Evolutionary conservation across 805 yeast species (phyloP).

Genomic region (Nakazawaea holstii): DNA sequence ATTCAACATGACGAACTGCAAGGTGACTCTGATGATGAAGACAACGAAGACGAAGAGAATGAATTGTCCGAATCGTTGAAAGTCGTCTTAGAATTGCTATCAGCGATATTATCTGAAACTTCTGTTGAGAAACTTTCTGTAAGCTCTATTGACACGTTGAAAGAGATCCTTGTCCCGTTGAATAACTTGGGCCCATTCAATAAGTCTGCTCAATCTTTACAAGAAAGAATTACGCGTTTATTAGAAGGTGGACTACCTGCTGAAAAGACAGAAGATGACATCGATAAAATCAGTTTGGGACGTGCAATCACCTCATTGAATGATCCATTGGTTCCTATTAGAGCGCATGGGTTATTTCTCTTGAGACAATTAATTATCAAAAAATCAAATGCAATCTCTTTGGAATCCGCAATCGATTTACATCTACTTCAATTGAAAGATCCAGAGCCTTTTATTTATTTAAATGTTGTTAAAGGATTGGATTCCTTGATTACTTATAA

Average conservation of each 20-base stretch:
- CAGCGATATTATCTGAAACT: conserved; percentile 30
- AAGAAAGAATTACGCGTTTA: conserved; percentile 24
- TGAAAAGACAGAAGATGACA: conserved; percentile 18
- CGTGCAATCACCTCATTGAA: conserved; percentile 63
- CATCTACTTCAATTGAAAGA: conserved; percentile 65
- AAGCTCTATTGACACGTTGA: conserved; percentile 9
- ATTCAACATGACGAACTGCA: conserved; percentile 14
- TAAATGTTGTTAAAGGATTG: conserved; percentile 79
- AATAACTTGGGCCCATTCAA: background rate
- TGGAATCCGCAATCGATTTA: conserved; percentile 52
- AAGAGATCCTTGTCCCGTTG: conserved; percentile 14
- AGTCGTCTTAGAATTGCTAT: conserved; percentile 31
- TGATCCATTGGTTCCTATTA: conserved; percentile 77
- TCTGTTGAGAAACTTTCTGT: background rate
- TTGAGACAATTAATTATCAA: conserved; percentile 49
- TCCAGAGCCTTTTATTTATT: conserved; percentile 80
- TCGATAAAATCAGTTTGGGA: conserved; percentile 37
- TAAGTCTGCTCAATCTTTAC: conserved; percentile 22
- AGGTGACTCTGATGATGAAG: conserved; percentile 33
- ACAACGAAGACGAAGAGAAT: conserved; percentile 24
- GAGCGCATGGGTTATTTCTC: conserved; percentile 78
- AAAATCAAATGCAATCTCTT: conserved; percentile 43
- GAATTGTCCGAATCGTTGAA: conserved; percentile 25
- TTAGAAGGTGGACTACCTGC: conserved; percentile 20
- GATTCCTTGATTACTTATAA: conserved; percentile 49